Base-by-base conservation (phyloP, 306 rosid genomes). In the Corylus avellana region DNA sequence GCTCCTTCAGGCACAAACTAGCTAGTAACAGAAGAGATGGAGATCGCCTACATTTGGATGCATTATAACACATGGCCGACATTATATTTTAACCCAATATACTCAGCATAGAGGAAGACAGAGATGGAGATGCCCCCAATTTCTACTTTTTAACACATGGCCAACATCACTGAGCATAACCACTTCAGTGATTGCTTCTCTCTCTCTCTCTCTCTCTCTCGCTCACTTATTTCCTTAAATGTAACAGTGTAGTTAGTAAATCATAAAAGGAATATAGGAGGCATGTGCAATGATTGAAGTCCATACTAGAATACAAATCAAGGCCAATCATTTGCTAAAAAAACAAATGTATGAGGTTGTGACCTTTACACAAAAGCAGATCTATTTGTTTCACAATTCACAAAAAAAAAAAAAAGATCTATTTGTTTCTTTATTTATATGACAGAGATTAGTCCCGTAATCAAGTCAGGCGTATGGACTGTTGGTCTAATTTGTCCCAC, bases 281-380 rank as follows among this genome's bases (percentile, higher is more conserved):
- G 86, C 97, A 93, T 91, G 98, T 93, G 97, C 97, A 89, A 90
- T 89, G 96, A 90, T 91, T 86, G 85, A 82, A 74, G 55, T 39
- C 77, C 83, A 79, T 74, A 82, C 78, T 82, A 85, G 79, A 80
- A 35, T 70, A 74, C 79, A 81, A 85, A 85, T 81, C 78, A 39
- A 62, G 80, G 47, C 86, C 79, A 86, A 88, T 88, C 87, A 90
- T 89, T 87, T 80, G 84, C 67, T 73, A 59, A 66, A 64, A 78
- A 81, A 71, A 84, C 80, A 85, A 85, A 87, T 84, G 94, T 79
- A 83, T 90, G 84, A 68, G 83, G 84, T 67, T 86, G 77, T 77
- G 81, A 50, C 79, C 53, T 79, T 83, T 63, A 73, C 46, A 50
- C 58, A 75, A 80, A 35, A 48, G 71, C 70, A 74, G 82, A 51